Base-by-base conservation (phyloP, 2,329 filamentous ascomycete species). In the Scorias spongiosa region DNA sequence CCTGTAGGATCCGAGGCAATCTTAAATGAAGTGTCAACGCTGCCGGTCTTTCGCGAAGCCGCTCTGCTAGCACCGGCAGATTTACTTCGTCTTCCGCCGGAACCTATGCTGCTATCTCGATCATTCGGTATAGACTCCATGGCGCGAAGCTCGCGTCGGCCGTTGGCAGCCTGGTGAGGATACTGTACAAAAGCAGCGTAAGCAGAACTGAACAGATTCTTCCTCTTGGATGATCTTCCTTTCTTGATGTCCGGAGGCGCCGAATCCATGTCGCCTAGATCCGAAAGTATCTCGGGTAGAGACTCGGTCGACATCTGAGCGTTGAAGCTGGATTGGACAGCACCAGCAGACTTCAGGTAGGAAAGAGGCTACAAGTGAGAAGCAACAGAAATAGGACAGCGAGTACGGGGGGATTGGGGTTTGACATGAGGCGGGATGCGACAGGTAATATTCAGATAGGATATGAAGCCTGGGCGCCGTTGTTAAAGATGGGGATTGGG, bases 141-240 rank as follows among this genome's bases (percentile, higher is more conserved):
- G n/a, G 51, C 50, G 29, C 48, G 51, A 39, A 51, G 44, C 40
- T 51, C 48, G 44, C 48, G 47, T 5, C 50, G 48, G 20, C 51
- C 50, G 43, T 51, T 51, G 40, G 49, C 46, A 17, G 53, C 49
- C 36, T 51, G 50, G 29, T 52, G 51, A 12, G 53, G 51, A 42
- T 55, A 54, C 51, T 55, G 50, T 17, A 40, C 38, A 28, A 40
- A 11, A 12, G 14, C 20, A 40, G 14, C 14, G 20, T 40, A 40
- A 28, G 38, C 38, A 17, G 38, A 40, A 10, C 38, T 40, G 38
- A 40, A 40, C 11, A 40, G 14, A 28, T 20, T 40, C 38, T 40
- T 40, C 32, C 9, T 36, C 11, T 9, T 12, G 3, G 32, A 36
- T 5, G 11, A 15, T 36, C 32, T 12, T 3, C 15, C 15, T 15